Conservation (phyloP, 805 yeast species). For the Maudiozyma pseudohumilis region DNA sequence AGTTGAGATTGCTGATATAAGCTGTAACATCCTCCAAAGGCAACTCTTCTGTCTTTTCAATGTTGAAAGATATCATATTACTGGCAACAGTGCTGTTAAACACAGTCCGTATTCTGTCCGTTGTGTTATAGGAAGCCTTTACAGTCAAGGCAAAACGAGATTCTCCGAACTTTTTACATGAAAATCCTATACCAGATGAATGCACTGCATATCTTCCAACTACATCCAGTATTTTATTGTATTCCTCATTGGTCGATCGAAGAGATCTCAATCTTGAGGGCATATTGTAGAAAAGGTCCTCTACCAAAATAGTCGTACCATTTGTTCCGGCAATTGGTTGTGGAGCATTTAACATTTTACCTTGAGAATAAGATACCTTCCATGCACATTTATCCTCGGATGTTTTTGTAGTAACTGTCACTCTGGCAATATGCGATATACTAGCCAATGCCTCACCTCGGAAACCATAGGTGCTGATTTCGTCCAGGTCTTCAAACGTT, state of each 20-base stretch:
- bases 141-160: slow-evolving; percentile 56
- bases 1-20: slow-evolving; percentile 62
- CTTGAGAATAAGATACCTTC: slow-evolving; percentile 57
- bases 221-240: slow-evolving; percentile 66
- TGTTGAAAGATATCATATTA: slow-evolving; percentile 44
- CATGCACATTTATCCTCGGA: slow-evolving; percentile 55
- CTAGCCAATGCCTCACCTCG: slow-evolving; percentile 95
- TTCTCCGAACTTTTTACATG: slow-evolving; percentile 74
- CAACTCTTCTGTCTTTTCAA: slow-evolving; percentile 23
- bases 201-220: slow-evolving; percentile 78
- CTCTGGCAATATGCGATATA: slow-evolving; percentile 79
- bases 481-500: slow-evolving; percentile 62
- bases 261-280: slow-evolving; percentile 69
- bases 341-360: slow-evolving; percentile 48
- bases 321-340: slow-evolving; percentile 74
- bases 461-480: slow-evolving; percentile 79
- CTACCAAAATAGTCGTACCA: slow-evolving; percentile 81
- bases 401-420: slow-evolving; percentile 72
- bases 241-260: slow-evolving; percentile 62
- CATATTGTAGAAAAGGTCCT: slow-evolving; percentile 81
- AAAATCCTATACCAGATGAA: slow-evolving; percentile 55
- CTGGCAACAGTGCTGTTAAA: slow-evolving; percentile 63
- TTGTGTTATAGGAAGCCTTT: slow-evolving; percentile 37
- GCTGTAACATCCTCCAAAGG: slow-evolving; percentile 54
- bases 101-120: slow-evolving; percentile 63